Conservation (phyloP, 225 moss, liverwort and hornwort genomes). For the Bryoerythrophyllum caledonicum region DNA sequence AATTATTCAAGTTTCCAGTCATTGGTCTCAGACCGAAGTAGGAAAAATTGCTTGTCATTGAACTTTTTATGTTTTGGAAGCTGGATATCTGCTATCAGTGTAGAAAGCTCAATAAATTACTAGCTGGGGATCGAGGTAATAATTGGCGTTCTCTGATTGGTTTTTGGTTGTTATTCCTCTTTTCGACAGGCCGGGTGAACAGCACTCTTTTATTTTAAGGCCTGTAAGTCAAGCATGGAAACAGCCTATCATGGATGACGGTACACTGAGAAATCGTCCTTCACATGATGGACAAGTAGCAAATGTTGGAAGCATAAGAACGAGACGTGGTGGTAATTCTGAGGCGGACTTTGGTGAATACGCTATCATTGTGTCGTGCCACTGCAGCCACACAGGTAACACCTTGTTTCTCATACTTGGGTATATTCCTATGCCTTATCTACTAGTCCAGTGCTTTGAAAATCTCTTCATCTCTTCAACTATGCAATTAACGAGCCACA, state of each 20-base stretch:
- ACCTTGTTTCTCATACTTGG: conserved; percentile 15
- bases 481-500: not conserved
- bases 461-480: conserved; percentile 4
- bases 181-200: conserved; percentile 79
- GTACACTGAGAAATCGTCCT: conserved; percentile 38
- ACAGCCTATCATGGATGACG: conserved; percentile 48
- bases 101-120: conserved; percentile 4
- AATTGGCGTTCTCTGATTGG: conserved; percentile 1
- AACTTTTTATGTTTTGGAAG: not conserved
- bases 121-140: conserved; percentile 6
- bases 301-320: conserved; percentile 38
- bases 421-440: too few species aligned
- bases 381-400: conserved; percentile 91
- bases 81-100: not conserved
- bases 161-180: conserved; percentile 14
- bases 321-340: conserved; percentile 49
- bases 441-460: too few species aligned
- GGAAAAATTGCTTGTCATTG: not conserved
- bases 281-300: conserved; percentile 44
- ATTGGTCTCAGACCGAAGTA: not conserved
- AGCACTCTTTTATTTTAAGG: conserved; percentile 96
- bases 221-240: conserved; percentile 85
- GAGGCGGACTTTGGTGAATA: conserved; percentile 69
- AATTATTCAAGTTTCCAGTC: conserved; percentile 1
- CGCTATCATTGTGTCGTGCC: conserved; percentile 92